A percentile compares a stretch with the other conserved stretches of the same genome.
Evolutionary conservation across 73 alveolate species (phyloP).

Genomic region (Paramecium sonneborni): DNA sequence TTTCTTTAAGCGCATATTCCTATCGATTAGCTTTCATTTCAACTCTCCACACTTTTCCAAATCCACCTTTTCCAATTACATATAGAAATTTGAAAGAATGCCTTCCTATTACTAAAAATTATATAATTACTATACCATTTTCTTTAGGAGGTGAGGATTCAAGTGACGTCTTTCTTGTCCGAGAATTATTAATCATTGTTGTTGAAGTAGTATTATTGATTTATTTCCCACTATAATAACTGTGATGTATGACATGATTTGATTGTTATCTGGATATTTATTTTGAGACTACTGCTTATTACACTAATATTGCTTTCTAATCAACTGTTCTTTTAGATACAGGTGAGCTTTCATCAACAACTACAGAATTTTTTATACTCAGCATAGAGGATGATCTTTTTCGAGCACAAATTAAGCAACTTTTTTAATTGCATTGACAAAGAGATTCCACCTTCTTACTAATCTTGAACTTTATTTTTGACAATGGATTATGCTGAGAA

Average conservation of each 20-base stretch:
- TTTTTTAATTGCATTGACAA: slow-evolving; percentile 44
- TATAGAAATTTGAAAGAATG: slow-evolving; percentile 39
- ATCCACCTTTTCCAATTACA: slow-evolving; percentile 46
- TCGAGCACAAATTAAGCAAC: slow-evolving; percentile 37
- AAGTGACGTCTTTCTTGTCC: slow-evolving; percentile 6
- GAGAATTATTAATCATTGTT: background rate
- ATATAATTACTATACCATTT: background rate
- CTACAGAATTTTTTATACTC: slow-evolving; percentile 5
- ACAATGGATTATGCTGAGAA: background rate
- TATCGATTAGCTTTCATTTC: slow-evolving; percentile 36
- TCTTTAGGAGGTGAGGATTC: background rate
- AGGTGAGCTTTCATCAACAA: slow-evolving; percentile 39
- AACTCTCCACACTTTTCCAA: slow-evolving; percentile 41
- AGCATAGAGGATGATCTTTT: slow-evolving; percentile 35
- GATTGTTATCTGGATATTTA: slow-evolving; percentile 26
- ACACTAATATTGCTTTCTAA: background rate
- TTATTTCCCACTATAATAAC: slow-evolving; percentile 33
- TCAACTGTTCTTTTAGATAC: slow-evolving; percentile 11
- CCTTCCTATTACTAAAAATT: background rate
- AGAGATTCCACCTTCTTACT: slow-evolving; percentile 39
- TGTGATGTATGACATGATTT: slow-evolving; percentile 17
- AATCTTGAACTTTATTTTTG: background rate
- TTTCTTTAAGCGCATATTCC: slow-evolving; percentile 32
- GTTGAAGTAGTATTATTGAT: slow-evolving; percentile 29
- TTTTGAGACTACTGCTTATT: slow-evolving; percentile 14